Percentiles rank a stretch among this genome's conserved stretches.
Evolutionary conservation across 2,329 filamentous ascomycete genomes (phyloP).

Genomic region (Microsporum canis): DNA sequence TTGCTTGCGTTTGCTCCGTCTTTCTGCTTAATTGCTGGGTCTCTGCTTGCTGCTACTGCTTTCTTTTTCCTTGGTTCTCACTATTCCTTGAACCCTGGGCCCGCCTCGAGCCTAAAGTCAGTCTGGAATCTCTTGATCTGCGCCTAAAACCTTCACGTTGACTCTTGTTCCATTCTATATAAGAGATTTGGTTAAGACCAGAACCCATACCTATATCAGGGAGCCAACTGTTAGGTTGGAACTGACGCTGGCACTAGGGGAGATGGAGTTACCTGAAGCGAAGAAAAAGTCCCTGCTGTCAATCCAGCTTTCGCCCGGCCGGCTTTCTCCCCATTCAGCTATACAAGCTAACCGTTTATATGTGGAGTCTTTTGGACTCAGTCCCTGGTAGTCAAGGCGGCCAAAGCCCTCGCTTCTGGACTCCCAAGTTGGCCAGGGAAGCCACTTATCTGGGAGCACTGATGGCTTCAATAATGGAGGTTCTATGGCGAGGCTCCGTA

Average conservation of each 20-base stretch:
- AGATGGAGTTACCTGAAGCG: constrained; percentile 4
- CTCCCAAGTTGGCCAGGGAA: background rate
- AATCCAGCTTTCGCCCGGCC: background rate
- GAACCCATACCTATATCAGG: constrained; percentile 1
- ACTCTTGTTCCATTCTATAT: background rate
- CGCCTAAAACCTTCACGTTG: constrained; percentile 1
- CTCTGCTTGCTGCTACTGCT: background rate
- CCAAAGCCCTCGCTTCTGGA: background rate
- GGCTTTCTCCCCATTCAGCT: background rate
- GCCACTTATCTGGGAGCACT: background rate
- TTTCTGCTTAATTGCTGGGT: background rate
- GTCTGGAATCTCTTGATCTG: constrained; percentile 6
- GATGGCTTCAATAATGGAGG: background rate
- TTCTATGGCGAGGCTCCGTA: background rate
- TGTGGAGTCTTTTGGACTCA: background rate
- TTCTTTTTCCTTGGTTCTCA: constrained; percentile 3
- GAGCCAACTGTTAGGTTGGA: background rate
- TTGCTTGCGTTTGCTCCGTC: background rate
- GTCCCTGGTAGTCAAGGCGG: background rate
- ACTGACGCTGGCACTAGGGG: background rate
- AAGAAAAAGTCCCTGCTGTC: background rate
- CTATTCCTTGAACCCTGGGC: constrained; percentile 4
- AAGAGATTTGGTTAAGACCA: background rate
- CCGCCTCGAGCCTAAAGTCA: constrained; percentile 6
- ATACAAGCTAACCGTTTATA: background rate